phyloP scores from a whole-genome alignment of 805 yeast species.

The Yamadazyma sp. region DNA sequence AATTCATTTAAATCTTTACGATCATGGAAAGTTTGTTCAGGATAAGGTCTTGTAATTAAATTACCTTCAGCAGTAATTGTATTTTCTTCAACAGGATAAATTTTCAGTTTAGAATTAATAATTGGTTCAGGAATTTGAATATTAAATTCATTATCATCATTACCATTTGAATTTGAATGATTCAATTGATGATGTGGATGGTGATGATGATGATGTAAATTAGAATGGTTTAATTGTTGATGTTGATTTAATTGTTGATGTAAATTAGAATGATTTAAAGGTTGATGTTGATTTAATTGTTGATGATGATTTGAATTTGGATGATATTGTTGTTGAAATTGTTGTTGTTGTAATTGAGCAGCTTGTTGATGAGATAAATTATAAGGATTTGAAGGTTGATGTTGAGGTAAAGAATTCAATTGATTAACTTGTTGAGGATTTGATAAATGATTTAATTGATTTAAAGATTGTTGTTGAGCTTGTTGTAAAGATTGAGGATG shows the following conservation, averaged over 20 bases:
- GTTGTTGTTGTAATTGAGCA: constrained; percentile 12
- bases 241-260: constrained; percentile 9
- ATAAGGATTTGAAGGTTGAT: constrained; percentile 14
- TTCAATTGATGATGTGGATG: constrained; percentile 11
- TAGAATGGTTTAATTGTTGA: constrained; percentile 2
- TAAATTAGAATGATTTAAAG: background rate
- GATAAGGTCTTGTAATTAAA: constrained; percentile 52
- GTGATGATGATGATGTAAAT: constrained; percentile 4
- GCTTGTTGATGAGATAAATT: too few relatives aligned
- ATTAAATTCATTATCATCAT: constrained; percentile 38
- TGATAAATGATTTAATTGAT: background rate
- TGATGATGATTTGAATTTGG: constrained; percentile 12
- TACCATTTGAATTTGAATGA: constrained; percentile 4
- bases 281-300: constrained; percentile 8
- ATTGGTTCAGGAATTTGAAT: constrained; percentile 48
- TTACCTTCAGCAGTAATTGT: constrained; percentile 48
- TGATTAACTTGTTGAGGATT: constrained; percentile 6
- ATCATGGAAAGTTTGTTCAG: constrained; percentile 49
- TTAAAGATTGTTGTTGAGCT: constrained; percentile 6
- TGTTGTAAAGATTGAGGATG: constrained; percentile 1
- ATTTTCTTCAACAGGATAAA: constrained; percentile 42
- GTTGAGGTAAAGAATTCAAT: too few relatives aligned
- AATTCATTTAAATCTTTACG: constrained; percentile 51
- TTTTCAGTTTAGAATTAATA: constrained; percentile 39
- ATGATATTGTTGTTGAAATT: constrained; percentile 12